phyloP scores from a whole-genome alignment of 2,329 filamentous ascomycete species.

The Claviceps citrina region DNA sequence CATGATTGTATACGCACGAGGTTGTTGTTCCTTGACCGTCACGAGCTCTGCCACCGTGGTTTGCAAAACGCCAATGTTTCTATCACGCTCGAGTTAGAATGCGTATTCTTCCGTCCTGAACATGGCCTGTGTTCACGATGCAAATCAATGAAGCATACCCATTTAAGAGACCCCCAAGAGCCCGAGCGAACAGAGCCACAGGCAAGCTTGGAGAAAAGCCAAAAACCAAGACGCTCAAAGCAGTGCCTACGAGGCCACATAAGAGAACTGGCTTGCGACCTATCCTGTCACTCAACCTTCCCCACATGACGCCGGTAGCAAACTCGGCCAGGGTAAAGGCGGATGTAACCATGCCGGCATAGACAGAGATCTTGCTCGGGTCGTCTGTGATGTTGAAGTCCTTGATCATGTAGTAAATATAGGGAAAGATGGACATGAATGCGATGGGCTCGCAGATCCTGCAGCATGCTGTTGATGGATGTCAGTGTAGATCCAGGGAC shows the following conservation, averaged over 20 bases:
- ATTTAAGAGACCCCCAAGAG: constrained; percentile 80
- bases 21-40: constrained; percentile 83
- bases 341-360: constrained; percentile 90
- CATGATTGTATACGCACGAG: constrained; percentile 93
- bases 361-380: constrained; percentile 69
- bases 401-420: constrained; percentile 94
- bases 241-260: constrained; percentile 78
- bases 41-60: constrained; percentile 91
- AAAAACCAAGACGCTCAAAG: constrained; percentile 81
- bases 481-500: neutral
- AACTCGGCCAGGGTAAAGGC: constrained; percentile 95
- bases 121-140: too few species aligned
- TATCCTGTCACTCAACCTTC: constrained; percentile 75
- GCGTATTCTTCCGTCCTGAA: too few species aligned
- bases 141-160: constrained; percentile 44
- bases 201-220: constrained; percentile 75
- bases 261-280: constrained; percentile 87
- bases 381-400: constrained; percentile 76
- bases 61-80: constrained; percentile 87
- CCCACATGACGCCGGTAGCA: constrained; percentile 84
- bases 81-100: constrained; percentile 17
- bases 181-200: constrained; percentile 72
- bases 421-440: constrained; percentile 98
- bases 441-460: constrained; percentile 97
- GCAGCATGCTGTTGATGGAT: constrained; percentile 51